phyloP scores from a whole-genome alignment of 2,329 filamentous ascomycete species.

The Didymella sp. region DNA sequence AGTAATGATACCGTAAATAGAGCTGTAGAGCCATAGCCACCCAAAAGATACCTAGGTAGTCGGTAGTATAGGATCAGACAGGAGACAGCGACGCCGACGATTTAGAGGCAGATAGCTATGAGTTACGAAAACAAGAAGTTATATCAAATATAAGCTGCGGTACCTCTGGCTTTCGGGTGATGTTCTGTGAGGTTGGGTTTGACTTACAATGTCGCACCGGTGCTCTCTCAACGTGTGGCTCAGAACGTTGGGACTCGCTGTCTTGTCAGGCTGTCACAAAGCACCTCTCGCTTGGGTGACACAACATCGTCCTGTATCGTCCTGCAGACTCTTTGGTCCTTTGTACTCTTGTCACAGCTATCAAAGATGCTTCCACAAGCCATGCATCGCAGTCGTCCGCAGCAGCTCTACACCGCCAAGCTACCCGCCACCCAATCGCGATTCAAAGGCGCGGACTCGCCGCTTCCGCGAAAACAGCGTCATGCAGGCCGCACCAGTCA shows the following conservation, averaged over 20 bases:
- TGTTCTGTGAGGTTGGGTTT: not conserved
- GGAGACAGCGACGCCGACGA: conserved; percentile 11
- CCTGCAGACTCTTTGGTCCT: not conserved
- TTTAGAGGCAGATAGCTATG: conserved; percentile 12
- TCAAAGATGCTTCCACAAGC: not conserved
- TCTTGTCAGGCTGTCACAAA: conserved; percentile 8
- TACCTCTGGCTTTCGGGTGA: not conserved
- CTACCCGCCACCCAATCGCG: conserved; percentile 15
- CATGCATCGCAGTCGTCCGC: conserved; percentile 3
- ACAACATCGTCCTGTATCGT: not conserved
- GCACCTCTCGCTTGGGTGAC: conserved; percentile 1
- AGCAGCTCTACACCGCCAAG: conserved; percentile 18
- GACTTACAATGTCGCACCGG: not conserved
- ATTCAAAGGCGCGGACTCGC: conserved; percentile 12
- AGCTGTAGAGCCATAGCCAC: conserved; percentile 23
- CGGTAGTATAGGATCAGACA: conserved; percentile 19
- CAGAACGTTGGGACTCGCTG: not conserved
- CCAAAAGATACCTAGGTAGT: conserved; percentile 31
- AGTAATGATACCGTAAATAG: conserved; percentile 32
- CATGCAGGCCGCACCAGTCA: conserved; percentile 17
- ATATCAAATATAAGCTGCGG: not conserved
- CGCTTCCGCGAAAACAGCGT: conserved; percentile 9
- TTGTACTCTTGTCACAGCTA: not conserved
- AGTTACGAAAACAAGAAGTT: conserved; percentile 10
- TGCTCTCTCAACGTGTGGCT: not conserved